These are phyloP conservation scores for Phytophthora lateralis DNA, from an alignment of 352 stramenopile species.

Conservation along the genomic window DNA sequence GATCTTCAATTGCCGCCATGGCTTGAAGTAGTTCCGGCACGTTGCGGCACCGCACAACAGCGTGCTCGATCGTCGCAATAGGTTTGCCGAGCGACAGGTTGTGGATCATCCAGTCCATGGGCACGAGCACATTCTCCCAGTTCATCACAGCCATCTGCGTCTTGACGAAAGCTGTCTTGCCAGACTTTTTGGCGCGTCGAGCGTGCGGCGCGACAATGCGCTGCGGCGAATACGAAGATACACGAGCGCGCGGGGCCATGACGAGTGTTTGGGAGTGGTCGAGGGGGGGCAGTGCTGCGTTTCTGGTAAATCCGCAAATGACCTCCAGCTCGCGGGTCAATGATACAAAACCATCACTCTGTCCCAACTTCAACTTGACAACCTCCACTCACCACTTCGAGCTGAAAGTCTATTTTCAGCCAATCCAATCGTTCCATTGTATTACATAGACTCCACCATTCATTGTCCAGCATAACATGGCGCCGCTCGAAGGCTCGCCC, in stretches of 20 bases:
- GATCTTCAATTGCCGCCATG: slow-evolving; percentile 39
- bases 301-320: slow-evolving; percentile 20
- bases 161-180: slow-evolving; percentile 2
- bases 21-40: slow-evolving; percentile 16
- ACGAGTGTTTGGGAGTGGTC: background rate
- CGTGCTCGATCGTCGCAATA: slow-evolving; percentile 31
- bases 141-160: slow-evolving; percentile 45
- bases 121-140: slow-evolving; percentile 62
- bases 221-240: slow-evolving; percentile 11
- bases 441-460: slow-evolving; percentile 25
- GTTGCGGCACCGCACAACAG: slow-evolving; percentile 16
- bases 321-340: background rate
- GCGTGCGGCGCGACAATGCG: slow-evolving; percentile 12
- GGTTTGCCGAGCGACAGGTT: slow-evolving; percentile 39
- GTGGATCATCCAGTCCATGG: slow-evolving; percentile 41
- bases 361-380: slow-evolving; percentile 11
- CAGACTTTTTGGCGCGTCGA: background rate
- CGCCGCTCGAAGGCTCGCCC: slow-evolving; percentile 86
- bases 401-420: slow-evolving; percentile 3
- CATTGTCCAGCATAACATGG: slow-evolving; percentile 19
- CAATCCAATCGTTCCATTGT: slow-evolving; percentile 1
- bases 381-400: slow-evolving; percentile 16
- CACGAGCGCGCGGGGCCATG: slow-evolving; percentile 11
- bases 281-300: background rate
- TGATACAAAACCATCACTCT: slow-evolving; percentile 14